phyloP scores from a whole-genome alignment of 1,284 basidiomycete species.

The Fomes fomentarius region DNA sequence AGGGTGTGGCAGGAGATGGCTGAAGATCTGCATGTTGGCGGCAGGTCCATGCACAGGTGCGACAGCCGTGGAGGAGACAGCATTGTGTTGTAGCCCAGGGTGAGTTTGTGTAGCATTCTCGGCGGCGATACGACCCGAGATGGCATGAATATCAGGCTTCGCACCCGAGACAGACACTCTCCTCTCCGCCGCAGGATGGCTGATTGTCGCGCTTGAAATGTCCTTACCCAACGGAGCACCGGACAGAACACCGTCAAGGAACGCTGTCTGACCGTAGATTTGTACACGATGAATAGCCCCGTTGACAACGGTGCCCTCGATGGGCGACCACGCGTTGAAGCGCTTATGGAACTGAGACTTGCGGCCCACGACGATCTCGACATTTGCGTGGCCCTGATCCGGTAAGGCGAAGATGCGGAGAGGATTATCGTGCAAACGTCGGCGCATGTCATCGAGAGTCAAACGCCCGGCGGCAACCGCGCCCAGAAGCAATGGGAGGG shows the following conservation, averaged over 20 bases:
- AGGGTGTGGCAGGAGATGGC: constrained; percentile 57
- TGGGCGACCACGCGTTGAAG: constrained; percentile 80
- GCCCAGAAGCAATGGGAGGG: constrained; percentile 85
- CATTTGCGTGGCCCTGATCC: constrained; percentile 85
- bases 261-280: constrained; percentile 89
- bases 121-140: constrained; percentile 10
- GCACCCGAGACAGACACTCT: constrained; percentile 28
- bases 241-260: constrained; percentile 86
- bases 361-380: constrained; percentile 92
- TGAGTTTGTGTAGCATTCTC: constrained; percentile 16
- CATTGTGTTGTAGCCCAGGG: constrained; percentile 1
- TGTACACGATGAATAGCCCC: constrained; percentile 92
- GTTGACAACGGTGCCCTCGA: constrained; percentile 66
- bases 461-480: constrained; percentile 85
- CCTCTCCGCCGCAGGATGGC: constrained; percentile 46
- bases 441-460: constrained; percentile 82
- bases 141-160: constrained; percentile 22
- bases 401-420: constrained; percentile 90
- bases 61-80: constrained; percentile 11
- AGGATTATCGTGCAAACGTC: constrained; percentile 90
- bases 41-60: constrained; percentile 35
- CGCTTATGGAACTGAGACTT: constrained; percentile 60
- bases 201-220: constrained; percentile 71
- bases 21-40: constrained; percentile 45
- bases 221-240: constrained; percentile 75